Evolutionary conservation across 31 red algal genomes (phyloP).

Genomic region (Endocladia muricata): DNA sequence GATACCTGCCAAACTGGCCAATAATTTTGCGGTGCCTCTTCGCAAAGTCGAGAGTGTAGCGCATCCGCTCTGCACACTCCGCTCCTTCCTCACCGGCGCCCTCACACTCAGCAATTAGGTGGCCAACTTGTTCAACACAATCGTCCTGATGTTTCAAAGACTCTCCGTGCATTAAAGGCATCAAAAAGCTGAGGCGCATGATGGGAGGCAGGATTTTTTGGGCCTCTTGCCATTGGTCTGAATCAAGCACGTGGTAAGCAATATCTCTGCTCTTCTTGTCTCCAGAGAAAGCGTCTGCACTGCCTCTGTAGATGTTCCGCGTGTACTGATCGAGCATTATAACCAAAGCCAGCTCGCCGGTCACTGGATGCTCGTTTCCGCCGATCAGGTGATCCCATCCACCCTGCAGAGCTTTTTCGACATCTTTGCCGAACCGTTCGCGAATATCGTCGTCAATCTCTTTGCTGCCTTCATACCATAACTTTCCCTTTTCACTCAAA

Average conservation of each 20-base stretch:
- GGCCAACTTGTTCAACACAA: slow-evolving; percentile 34
- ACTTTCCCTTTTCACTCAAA: neutral
- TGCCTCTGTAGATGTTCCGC: slow-evolving; percentile 78
- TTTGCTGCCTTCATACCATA: slow-evolving; percentile 34
- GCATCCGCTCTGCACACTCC: neutral
- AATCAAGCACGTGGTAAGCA: slow-evolving; percentile 28
- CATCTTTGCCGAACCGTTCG: slow-evolving; percentile 32
- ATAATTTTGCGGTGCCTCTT: slow-evolving; percentile 59
- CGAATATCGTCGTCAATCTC: slow-evolving; percentile 46
- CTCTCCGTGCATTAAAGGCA: slow-evolving; percentile 84
- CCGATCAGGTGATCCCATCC: slow-evolving; percentile 41
- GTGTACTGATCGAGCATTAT: slow-evolving; percentile 89
- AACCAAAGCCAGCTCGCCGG: slow-evolving; percentile 55
- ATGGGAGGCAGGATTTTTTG: slow-evolving; percentile 39
- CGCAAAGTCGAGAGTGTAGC: slow-evolving; percentile 20
- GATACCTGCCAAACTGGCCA: slow-evolving; percentile 57
- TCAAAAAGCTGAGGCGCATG: slow-evolving; percentile 50
- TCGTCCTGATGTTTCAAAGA: slow-evolving; percentile 25
- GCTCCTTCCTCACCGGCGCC: slow-evolving; percentile 31
- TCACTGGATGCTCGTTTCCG: slow-evolving; percentile 18
- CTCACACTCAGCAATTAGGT: slow-evolving; percentile 38
- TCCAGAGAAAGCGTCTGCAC: slow-evolving; percentile 67
- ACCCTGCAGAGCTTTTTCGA: slow-evolving; percentile 36
- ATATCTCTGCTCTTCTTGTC: slow-evolving; percentile 47
- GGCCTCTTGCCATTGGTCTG: slow-evolving; percentile 16